Percentiles rank a stretch among this genome's conserved stretches.
These are phyloP conservation scores for Cyathus striatus DNA, from an alignment of 768 basidiomycete species.

Conservation along the genomic window DNA sequence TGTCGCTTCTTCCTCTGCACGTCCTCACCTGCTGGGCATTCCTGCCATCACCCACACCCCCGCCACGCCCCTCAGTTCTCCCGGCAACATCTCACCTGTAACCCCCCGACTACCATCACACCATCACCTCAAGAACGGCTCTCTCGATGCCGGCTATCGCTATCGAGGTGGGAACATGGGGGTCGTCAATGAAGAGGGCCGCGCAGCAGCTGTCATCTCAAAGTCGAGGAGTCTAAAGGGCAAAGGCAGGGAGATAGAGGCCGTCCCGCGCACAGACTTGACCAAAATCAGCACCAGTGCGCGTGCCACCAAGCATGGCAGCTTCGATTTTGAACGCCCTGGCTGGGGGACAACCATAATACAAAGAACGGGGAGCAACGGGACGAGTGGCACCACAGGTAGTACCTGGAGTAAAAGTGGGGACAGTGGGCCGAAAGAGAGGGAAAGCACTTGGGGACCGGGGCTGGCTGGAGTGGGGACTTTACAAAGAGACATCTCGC, in stretches of 20 bases:
- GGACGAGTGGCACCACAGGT: conserved; percentile 24
- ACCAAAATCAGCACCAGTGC: conserved; percentile 21
- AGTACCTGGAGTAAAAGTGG: conserved; percentile 26
- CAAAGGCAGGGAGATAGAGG: conserved; percentile 13
- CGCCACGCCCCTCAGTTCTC: conserved; percentile 21
- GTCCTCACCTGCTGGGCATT: conserved; percentile 4
- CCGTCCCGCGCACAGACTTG: conserved; percentile 5
- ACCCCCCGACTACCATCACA: conserved; percentile 6
- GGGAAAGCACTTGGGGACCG: conserved; percentile 33
- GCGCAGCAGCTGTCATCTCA: conserved; percentile 5
- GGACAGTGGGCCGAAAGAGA: conserved; percentile 16
- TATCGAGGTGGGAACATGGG: conserved; percentile 27
- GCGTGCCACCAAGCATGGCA: conserved; percentile 58
- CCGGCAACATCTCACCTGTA: conserved; percentile 1
- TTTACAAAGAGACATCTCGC: conserved; percentile 32
- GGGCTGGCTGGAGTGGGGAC: conserved; percentile 43
- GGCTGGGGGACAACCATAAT: conserved; percentile 33
- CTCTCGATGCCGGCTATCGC: conserved; percentile 31
- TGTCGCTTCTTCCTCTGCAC: conserved; percentile 1
- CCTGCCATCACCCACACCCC: conserved; percentile 28
- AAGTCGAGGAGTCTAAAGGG: conserved; percentile 15
- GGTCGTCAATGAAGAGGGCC: conserved; percentile 31
- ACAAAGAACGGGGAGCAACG: conserved; percentile 42
- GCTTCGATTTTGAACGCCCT: conserved; percentile 75
- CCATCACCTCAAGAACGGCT: conserved; percentile 18